Base-by-base conservation (phyloP, 2,329 filamentous ascomycete genomes). In the Ophioceras dolichostomum region DNA sequence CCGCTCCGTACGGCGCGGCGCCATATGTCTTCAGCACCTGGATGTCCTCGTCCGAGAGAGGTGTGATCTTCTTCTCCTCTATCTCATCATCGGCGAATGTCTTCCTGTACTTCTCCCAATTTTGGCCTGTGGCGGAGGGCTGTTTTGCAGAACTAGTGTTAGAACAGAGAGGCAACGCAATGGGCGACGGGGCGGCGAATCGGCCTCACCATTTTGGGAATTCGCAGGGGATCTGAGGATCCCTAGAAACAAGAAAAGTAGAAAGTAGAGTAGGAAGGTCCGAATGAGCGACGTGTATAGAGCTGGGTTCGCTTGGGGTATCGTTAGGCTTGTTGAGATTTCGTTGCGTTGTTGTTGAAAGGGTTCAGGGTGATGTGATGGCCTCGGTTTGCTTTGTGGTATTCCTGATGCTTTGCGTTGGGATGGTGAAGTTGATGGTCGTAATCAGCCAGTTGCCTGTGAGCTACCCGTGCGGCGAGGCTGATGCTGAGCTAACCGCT, bases 91-190 rank as follows among this genome's bases (percentile, higher is more conserved):
- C 91, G 56, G 82, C 89, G 57, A 85, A 98, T 57, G 80, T 88
- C 74, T 96, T 95, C 68, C 84, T 76, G 73, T 94, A 96, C 70
- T 96, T 96, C 74, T 98, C 91, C 91, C 91, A 98, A 74, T 77
- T 85, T 62, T 73, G 67, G 59, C 91, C 91, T 54, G 83, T 94
- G 63, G 91, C 89, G 68, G 84, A 89, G 73, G 88, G 88, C 88
- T 95, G 76, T 59, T 50, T 67, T 26, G 12, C 8, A 26, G 22
- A 26, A 26, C 7, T 7, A 26, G 22, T 12, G 7, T 12, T 12
- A 12, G 8, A 26, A 8, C 8, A 26, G 7, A 26, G 22, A 26
- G 12, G 7, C 7, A 26, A 12, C 22, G 22, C 22, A 26, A 26
- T 26, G 22, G 22, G 22, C 8, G 22, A 26, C n/a, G n/a, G n/a